phyloP scores from a whole-genome alignment of 2,329 filamentous ascomycete genomes.

The Colletotrichum navitas region DNA sequence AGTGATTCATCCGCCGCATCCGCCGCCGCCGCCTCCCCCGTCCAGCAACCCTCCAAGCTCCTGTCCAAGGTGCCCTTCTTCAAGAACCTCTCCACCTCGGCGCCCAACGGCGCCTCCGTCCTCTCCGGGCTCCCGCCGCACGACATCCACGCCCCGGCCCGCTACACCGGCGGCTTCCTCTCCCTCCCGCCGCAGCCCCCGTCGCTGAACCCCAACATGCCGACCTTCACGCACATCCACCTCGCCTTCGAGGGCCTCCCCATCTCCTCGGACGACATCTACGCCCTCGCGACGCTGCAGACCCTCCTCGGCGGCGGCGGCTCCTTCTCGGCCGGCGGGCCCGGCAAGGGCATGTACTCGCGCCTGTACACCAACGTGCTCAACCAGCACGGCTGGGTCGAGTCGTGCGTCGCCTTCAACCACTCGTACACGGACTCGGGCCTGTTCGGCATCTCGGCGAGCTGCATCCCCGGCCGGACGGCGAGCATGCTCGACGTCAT shows the following conservation, averaged over 20 bases:
- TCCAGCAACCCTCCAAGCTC: constrained; percentile 70
- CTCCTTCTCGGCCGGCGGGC: constrained; percentile 95
- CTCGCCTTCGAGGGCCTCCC: constrained; percentile 95
- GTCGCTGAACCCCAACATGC: constrained; percentile 80
- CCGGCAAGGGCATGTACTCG: constrained; percentile 99
- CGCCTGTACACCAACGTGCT: constrained; percentile 97
- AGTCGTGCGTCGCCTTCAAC: constrained; percentile 96
- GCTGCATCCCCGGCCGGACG: constrained; percentile 83
- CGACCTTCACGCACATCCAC: constrained; percentile 91
- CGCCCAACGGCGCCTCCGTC: constrained; percentile 71
- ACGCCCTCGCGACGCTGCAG: constrained; percentile 94
- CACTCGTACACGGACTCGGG: constrained; percentile 97
- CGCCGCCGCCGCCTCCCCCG: constrained; percentile 48
- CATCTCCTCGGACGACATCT: constrained; percentile 92
- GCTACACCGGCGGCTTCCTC: constrained; percentile 95
- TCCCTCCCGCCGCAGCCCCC: constrained; percentile 85
- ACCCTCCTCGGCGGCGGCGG: constrained; percentile 96
- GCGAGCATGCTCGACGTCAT: constrained; percentile 92
- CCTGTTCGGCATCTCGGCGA: constrained; percentile 92
- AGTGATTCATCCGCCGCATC: constrained; percentile 50
- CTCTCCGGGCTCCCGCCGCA: constrained; percentile 59
- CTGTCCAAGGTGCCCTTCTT: constrained; percentile 90
- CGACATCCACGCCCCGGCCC: constrained; percentile 74
- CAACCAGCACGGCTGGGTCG: constrained; percentile 98
- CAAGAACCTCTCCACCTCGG: constrained; percentile 86